Conservation (phyloP, 345 rosid species). For the Populus simonii region DNA sequence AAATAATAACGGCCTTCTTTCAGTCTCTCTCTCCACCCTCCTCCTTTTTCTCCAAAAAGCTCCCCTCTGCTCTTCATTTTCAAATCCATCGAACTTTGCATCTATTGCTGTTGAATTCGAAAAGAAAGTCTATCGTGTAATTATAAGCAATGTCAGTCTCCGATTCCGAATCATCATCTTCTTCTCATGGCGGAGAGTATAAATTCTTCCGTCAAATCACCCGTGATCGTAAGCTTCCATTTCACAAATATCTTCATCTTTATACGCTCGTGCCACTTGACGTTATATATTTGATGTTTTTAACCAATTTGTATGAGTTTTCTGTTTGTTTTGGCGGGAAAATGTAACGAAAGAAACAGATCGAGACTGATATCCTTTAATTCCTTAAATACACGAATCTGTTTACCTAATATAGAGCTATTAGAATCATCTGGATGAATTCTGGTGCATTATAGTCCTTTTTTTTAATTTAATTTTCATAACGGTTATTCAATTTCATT, state of each 20-base stretch:
- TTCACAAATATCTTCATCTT: not conserved
- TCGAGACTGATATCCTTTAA: not conserved
- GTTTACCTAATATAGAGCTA: not conserved
- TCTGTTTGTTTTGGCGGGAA: conserved; percentile 11
- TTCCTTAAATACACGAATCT: not conserved
- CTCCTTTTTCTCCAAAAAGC: not conserved
- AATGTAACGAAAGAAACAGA: not conserved
- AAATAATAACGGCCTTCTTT: conserved; percentile 20
- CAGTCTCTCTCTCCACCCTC: conserved; percentile 7
- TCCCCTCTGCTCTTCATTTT: not conserved
- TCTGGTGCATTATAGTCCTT: no score
- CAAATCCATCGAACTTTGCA: not conserved
- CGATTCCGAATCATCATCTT: conserved; percentile 55
- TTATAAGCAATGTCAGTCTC: conserved; percentile 51
- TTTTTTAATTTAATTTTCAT: no score
- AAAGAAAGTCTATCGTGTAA: not conserved
- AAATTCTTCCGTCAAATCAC: conserved; percentile 72
- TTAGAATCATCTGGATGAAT: not conserved
- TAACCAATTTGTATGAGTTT: not conserved
- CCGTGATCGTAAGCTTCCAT: conserved; percentile 62
- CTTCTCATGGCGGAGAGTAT: conserved; percentile 43
- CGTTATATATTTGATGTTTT: no score
- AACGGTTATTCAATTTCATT: no score
- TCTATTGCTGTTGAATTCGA: not conserved
- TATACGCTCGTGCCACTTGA: not conserved